Percentiles rank a stretch among this genome's conserved stretches.
Conservation (phyloP, 768 basidiomycete species). For the Tricholoma furcatifolium region DNA sequence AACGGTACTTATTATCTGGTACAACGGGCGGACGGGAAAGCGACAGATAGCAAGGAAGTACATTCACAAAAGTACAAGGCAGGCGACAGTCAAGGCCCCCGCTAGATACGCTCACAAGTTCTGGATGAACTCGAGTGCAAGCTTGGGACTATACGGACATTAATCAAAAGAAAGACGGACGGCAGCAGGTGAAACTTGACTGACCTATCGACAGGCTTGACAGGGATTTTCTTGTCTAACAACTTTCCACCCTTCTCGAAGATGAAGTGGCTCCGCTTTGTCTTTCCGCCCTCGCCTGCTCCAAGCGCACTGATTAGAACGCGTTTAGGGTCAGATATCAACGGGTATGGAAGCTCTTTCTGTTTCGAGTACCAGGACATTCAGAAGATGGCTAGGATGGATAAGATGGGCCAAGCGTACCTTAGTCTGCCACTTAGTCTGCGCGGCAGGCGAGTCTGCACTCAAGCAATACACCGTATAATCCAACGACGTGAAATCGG, state of each 20-base stretch:
- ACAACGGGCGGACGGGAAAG: no score
- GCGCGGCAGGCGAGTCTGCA: conserved; percentile 71
- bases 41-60: no score
- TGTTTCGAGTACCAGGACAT: no score
- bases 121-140: conserved; percentile 70
- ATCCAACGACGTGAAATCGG: conserved; percentile 65
- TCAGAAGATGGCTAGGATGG: no score
- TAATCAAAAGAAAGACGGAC: not conserved
- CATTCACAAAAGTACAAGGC: no score
- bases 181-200: conserved; percentile 11
- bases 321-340: conserved; percentile 88
- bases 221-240: conserved; percentile 79
- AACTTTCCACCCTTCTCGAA: conserved; percentile 92
- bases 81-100: no score
- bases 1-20: no score
- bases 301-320: conserved; percentile 79
- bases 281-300: conserved; percentile 75
- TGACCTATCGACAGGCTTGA: conserved; percentile 85
- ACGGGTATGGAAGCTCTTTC: conserved; percentile 82
- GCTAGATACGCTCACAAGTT: conserved; percentile 17
- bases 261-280: conserved; percentile 91
- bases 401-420: no score
- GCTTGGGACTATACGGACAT: conserved; percentile 43
- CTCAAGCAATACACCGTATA: conserved; percentile 86
- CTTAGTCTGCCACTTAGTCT: conserved; percentile 86